Conservation (phyloP, 2,329 filamentous ascomycete genomes). For the Aspergillus hortae region DNA sequence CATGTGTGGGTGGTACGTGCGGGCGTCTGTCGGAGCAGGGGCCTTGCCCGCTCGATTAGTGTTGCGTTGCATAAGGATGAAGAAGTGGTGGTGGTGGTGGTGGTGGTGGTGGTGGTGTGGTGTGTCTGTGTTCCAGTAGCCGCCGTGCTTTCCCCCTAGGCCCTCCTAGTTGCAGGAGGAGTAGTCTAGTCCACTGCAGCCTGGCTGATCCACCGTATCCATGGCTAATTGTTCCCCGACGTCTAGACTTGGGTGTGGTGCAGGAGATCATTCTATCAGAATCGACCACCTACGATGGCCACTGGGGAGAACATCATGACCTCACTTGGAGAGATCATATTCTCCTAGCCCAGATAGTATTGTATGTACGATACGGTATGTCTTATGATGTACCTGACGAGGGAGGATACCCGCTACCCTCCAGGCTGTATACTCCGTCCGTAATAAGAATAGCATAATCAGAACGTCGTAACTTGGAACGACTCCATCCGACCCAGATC, state of each 20-base stretch:
- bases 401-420: too few species aligned
- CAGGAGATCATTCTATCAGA: too few species aligned
- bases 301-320: too few species aligned
- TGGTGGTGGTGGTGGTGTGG: not conserved
- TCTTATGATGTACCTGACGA: not conserved
- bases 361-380: not conserved
- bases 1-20: not conserved
- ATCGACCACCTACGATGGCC: too few species aligned
- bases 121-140: slow-evolving; percentile 8
- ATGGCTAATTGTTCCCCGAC: not conserved
- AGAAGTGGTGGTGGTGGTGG: not conserved
- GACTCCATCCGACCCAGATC: not conserved
- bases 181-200: too few species aligned
- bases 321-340: too few species aligned
- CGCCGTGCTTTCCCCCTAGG: slow-evolving; percentile 3
- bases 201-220: not conserved
- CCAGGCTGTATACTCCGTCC: not conserved
- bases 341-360: too few species aligned
- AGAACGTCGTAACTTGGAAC: not conserved
- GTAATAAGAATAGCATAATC: not conserved
- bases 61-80: not conserved
- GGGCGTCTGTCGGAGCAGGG: not conserved
- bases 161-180: slow-evolving; percentile 1
- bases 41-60: not conserved
- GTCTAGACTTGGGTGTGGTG: not conserved